Percentiles rank a stretch among this genome's conserved stretches.
These are phyloP conservation scores for Flaveria floridana DNA, from an alignment of 140 eudicot species.

Conservation along the genomic window DNA sequence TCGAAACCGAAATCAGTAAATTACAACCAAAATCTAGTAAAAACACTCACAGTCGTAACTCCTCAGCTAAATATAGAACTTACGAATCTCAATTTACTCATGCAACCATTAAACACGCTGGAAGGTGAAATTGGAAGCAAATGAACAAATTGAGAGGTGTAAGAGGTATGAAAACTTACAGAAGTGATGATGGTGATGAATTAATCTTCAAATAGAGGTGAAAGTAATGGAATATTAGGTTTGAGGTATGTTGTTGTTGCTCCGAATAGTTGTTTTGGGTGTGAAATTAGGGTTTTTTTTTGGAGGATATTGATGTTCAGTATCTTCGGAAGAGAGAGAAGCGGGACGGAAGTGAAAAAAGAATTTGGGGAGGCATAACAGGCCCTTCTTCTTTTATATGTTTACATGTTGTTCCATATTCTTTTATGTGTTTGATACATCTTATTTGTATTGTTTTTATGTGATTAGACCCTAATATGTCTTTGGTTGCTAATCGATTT, in stretches of 20 bases:
- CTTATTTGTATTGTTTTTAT: too few species aligned
- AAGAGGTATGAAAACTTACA: constrained; percentile 27
- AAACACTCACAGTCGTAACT: neutral
- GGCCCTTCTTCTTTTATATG: constrained; percentile 38
- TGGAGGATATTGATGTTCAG: constrained; percentile 24
- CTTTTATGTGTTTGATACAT: too few species aligned
- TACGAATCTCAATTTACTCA: neutral
- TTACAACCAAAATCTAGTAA: neutral
- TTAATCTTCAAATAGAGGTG: constrained; percentile 1
- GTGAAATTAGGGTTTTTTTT: constrained; percentile 33
- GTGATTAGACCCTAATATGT: too few species aligned
- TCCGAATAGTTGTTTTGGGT: neutral
- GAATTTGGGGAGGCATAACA: constrained; percentile 22
- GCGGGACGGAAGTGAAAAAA: constrained; percentile 41
- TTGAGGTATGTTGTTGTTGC: constrained; percentile 4
- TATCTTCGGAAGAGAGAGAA: constrained; percentile 36
- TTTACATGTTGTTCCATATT: constrained; percentile 9
- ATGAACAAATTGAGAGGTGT: neutral
- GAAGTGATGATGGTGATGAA: constrained; percentile 14
- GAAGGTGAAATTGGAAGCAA: constrained; percentile 1
- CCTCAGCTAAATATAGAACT: neutral
- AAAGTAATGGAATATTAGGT: neutral
- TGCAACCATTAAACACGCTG: constrained; percentile 3
- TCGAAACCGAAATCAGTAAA: neutral
- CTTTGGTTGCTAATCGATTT: too few species aligned